These are phyloP conservation scores for Biancaea sappan DNA, from an alignment of 306 rosid species.

Conservation along the genomic window DNA sequence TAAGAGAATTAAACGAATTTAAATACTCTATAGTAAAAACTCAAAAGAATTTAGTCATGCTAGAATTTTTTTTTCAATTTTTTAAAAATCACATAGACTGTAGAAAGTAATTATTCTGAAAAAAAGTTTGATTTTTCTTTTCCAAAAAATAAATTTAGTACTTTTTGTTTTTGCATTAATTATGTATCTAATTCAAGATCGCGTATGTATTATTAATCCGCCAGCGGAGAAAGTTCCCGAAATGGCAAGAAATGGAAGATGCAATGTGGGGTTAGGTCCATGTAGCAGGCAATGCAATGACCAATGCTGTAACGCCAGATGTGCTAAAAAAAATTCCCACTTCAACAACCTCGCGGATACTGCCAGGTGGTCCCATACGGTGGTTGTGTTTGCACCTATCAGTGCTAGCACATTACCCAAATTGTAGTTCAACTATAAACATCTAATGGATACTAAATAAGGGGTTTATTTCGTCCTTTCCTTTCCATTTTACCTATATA, in stretches of 20 bases:
- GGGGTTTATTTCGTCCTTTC: background rate
- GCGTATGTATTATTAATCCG: background rate
- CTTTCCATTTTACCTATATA: too few relatives aligned
- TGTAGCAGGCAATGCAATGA: background rate
- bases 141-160: too few relatives aligned
- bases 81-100: too few relatives aligned
- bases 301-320: background rate
- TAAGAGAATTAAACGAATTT: too few relatives aligned
- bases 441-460: background rate
- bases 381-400: background rate
- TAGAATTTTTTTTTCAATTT: too few relatives aligned
- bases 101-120: too few relatives aligned
- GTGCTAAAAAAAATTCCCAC: background rate
- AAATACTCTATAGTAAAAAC: too few relatives aligned
- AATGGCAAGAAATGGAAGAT: background rate
- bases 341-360: background rate
- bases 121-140: too few relatives aligned
- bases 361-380: background rate
- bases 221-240: background rate
- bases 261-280: background rate
- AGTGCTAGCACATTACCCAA: background rate
- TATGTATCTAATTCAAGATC: too few relatives aligned
- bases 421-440: background rate
- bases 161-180: too few relatives aligned
- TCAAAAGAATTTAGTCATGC: too few relatives aligned